Conservation (phyloP, 148 eudicot species). For the Spergularia marina region DNA sequence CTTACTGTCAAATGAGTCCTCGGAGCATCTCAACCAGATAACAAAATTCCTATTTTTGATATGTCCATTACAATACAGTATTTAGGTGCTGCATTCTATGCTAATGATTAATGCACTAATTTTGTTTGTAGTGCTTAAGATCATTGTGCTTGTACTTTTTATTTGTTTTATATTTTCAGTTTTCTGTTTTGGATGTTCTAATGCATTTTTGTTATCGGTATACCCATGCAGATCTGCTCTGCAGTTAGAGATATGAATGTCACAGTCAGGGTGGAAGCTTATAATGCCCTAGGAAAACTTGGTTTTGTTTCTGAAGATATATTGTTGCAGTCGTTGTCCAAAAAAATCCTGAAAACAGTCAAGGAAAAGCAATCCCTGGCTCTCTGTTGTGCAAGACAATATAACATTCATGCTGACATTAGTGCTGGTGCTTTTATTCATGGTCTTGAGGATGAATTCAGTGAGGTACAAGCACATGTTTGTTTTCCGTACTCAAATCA, state of each 20-base stretch:
- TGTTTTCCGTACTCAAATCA: neutral
- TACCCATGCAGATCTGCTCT: constrained; percentile 62
- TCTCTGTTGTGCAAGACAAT: constrained; percentile 33
- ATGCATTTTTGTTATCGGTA: constrained; percentile 8
- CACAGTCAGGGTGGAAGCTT: constrained; percentile 67
- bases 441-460: constrained; percentile 91
- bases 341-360: constrained; percentile 42
- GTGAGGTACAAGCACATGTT: constrained; percentile 46
- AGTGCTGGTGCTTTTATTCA: constrained; percentile 84
- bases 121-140: constrained; percentile 2
- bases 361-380: constrained; percentile 40
- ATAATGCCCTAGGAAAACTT: constrained; percentile 65
- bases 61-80: too few species aligned
- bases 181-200: neutral
- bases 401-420: constrained; percentile 41
- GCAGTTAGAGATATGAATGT: constrained; percentile 87
- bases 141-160: neutral
- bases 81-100: neutral
- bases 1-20: neutral
- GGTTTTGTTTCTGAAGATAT: constrained; percentile 58
- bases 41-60: neutral
- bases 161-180: neutral
- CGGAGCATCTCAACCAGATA: neutral
- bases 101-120: neutral
- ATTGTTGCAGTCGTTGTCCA: constrained; percentile 66